Evolutionary conservation across 139 green algal genomes (phyloP), one percentile per base, ranked within the genome.

Genomic region (Yamagishiella unicocca): DNA sequence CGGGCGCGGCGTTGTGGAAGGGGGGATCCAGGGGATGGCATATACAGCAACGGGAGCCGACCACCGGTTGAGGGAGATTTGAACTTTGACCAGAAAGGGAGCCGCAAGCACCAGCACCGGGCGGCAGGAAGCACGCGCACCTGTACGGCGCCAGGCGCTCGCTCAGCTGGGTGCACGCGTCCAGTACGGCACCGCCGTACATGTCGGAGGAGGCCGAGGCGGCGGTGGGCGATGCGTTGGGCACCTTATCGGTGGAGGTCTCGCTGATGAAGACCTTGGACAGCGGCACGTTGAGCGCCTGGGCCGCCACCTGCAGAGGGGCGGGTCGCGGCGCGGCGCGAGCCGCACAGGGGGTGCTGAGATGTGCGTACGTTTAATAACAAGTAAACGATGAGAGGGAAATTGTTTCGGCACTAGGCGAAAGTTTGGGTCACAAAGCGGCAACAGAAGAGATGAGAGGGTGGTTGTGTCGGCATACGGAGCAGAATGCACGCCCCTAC

Each of bases 191-290:
- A 25, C 75, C 94, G 46, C 97, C 97, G 81, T 99, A 99, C 91
- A 99, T 92, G 92, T 99, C 97, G 4, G 92, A 96, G 22, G 90
- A 96, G 29, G 97, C 97, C 2, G 93, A 97, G 12, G 97, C 97
- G 12, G 97, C 97, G 40, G 97, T 99, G 31, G 97, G 97, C 0
- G 94, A 98, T 0, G 97, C 91, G 88, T 99, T 99, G 81, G 97
- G 96, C 42, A 99, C 94, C 93, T 99, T 99, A 92, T 99, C 97
- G 9, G 97, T 99, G 71, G 93, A 94, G 0, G 97, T 99, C 90
- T 99, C 97, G 31, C 90, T 85, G 45, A 99, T 97, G 94, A 96
- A 97, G 2, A 99, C 97, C 29, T 80, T 90, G 64, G 82, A 82
- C 14, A 99, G 83, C 6, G 95, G 96, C 12, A 98, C 78, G 24